Conservation (phyloP, 2,329 filamentous ascomycete species). For the Aplosporella prunicola region DNA sequence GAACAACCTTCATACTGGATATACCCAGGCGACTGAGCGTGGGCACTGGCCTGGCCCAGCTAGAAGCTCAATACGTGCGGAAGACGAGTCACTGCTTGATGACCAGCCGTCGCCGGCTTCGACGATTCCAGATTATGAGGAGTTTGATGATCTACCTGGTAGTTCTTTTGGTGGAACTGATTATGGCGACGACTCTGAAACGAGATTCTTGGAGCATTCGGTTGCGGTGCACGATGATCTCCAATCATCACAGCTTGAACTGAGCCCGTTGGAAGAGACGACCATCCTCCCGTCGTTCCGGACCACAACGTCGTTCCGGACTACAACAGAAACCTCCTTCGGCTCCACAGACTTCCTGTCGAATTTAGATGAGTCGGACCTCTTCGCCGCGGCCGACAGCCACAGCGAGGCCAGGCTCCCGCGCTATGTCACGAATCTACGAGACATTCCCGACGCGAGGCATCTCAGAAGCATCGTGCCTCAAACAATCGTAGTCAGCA, state of each 20-base stretch:
- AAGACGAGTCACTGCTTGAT: neutral
- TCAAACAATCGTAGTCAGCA: slow-evolving; percentile 46
- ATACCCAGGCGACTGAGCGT: slow-evolving; percentile 7
- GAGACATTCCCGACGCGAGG: slow-evolving; percentile 57
- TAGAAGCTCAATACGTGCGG: neutral
- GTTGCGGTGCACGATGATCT: slow-evolving; percentile 60
- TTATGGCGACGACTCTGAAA: slow-evolving; percentile 16
- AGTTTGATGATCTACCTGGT: too few species aligned
- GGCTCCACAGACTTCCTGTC: slow-evolving; percentile 12
- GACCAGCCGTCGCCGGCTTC: neutral
- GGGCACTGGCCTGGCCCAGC: too few species aligned
- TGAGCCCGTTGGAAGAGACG: slow-evolving; percentile 17
- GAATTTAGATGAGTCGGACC: too few species aligned
- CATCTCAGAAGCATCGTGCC: slow-evolving; percentile 61
- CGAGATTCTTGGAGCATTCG: slow-evolving; percentile 70
- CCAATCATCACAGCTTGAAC: slow-evolving; percentile 47
- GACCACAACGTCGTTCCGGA: too few species aligned
- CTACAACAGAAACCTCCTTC: too few species aligned
- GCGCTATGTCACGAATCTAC: slow-evolving; percentile 51
- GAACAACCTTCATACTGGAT: slow-evolving; percentile 1
- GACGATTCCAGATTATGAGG: too few species aligned
- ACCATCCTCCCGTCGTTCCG: slow-evolving; percentile 24
- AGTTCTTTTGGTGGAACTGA: too few species aligned
- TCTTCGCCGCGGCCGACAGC: too few species aligned
- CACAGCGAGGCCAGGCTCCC: slow-evolving; percentile 22